Percentiles rank a stretch among this genome's conserved stretches.
Conservation (phyloP, 768 basidiomycete species). For the Dictyophora rubrovolvata region DNA sequence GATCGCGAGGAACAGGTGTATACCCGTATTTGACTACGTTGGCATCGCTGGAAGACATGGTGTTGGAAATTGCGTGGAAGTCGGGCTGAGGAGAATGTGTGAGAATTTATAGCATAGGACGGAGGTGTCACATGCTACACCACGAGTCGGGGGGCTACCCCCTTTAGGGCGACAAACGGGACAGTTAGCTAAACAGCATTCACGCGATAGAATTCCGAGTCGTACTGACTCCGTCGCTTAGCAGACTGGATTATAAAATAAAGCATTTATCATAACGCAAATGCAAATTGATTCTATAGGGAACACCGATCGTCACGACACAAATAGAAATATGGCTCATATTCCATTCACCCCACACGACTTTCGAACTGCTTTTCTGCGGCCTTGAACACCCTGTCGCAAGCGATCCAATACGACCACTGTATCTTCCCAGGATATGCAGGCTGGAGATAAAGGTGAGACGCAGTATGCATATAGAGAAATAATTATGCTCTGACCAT, state of each 20-base stretch:
- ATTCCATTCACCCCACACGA: background rate
- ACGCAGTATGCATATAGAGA: conserved; percentile 15
- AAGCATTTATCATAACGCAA: no score
- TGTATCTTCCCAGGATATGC: conserved; percentile 85
- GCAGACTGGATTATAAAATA: no score
- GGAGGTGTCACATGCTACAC: no score
- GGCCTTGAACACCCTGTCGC: conserved; percentile 76
- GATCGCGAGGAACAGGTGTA: conserved; percentile 37
- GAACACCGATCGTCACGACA: no score
- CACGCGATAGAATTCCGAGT: no score
- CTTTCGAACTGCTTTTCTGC: conserved; percentile 21
- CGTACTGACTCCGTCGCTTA: no score
- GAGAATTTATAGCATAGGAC: no score
- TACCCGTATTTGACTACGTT: conserved; percentile 29
- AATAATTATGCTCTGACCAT: conserved; percentile 27
- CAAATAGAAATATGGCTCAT: background rate
- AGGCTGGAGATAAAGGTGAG: conserved; percentile 33
- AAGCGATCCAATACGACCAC: conserved; percentile 73
- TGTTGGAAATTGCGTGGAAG: background rate
- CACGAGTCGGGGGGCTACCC: no score
- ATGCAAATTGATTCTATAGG: background rate
- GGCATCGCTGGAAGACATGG: background rate
- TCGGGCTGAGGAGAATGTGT: no score
- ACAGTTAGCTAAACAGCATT: no score
- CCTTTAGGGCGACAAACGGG: no score